These are phyloP conservation scores for Xylaria palmicola DNA, from an alignment of 495 filamentous ascomycete species.

Conservation along the genomic window DNA sequence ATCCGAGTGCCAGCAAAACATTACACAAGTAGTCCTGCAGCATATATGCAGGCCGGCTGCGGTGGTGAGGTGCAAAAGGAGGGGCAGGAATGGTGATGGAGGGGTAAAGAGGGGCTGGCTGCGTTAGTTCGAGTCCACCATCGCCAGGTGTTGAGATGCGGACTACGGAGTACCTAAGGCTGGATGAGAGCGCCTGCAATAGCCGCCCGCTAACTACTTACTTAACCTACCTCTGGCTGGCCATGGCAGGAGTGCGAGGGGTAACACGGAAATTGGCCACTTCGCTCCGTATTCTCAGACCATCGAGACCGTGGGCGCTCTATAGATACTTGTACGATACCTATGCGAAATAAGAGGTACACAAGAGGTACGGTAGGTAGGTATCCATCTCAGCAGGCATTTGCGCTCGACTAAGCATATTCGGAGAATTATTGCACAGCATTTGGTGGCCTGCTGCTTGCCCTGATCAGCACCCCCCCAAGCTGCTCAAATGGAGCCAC, in stretches of 20 bases:
- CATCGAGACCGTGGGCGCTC: background rate
- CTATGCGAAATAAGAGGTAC: no score
- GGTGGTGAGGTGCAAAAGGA: slow-evolving; percentile 27
- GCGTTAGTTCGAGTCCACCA: slow-evolving; percentile 2
- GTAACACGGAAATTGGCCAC: background rate
- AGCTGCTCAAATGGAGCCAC: no score
- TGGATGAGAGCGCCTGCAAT: no score
- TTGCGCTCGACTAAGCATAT: background rate
- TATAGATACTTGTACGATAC: background rate
- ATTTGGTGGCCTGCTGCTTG: background rate
- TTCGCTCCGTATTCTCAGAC: background rate
- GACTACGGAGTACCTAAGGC: background rate
- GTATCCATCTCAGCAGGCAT: background rate
- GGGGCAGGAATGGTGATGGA: slow-evolving; percentile 33
- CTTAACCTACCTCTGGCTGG: background rate
- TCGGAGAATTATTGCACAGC: background rate
- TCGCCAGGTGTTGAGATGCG: background rate
- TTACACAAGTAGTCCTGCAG: slow-evolving; percentile 30
- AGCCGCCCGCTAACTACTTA: background rate
- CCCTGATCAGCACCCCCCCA: background rate
- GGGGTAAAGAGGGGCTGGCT: slow-evolving; percentile 35
- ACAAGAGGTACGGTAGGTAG: no score
- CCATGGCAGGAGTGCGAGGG: background rate
- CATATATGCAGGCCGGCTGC: slow-evolving; percentile 28
- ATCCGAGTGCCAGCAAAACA: slow-evolving; percentile 31